Evolutionary conservation across 2,329 filamentous ascomycete species (phyloP).

Genomic region (Dendryphion nanum): DNA sequence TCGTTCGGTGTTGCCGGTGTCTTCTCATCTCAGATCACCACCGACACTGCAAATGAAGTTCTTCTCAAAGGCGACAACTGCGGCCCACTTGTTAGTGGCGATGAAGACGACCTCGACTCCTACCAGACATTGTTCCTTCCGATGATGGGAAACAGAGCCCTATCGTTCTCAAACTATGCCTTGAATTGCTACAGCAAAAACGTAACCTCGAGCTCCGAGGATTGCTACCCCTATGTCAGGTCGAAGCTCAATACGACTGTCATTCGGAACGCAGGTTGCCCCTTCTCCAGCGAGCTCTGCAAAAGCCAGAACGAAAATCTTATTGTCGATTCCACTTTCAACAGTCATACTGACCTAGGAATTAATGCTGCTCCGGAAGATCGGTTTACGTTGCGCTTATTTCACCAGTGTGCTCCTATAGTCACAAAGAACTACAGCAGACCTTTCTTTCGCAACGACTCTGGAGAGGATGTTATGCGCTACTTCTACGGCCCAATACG

Average conservation of each 20-base stretch:
- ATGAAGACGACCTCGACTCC: not conserved
- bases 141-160: not conserved
- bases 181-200: not conserved
- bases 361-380: constrained; percentile 5
- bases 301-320: constrained; percentile 2
- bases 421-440: constrained; percentile 3
- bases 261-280: constrained; percentile 5
- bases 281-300: constrained; percentile 5
- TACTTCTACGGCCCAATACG: constrained; percentile 6
- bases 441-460: not conserved
- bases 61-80: constrained; percentile 1
- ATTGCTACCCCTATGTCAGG: constrained; percentile 6
- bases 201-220: not conserved
- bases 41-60: constrained; percentile 5
- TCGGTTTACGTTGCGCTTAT: constrained; percentile 4
- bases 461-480: constrained; percentile 1
- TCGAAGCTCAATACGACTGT: constrained; percentile 3
- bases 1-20: constrained; percentile 3
- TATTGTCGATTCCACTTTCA: constrained; percentile 7
- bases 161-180: not conserved
- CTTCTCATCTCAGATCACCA: constrained; percentile 6
- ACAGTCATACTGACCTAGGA: constrained; percentile 8
- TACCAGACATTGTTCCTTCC: not conserved
- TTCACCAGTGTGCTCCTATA: constrained; percentile 9
- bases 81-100: not conserved